Percentiles rank a stretch among this genome's conserved stretches.
These are phyloP conservation scores for Colletotrichum simmondsii DNA, from an alignment of 2,329 filamentous ascomycete genomes.

Conservation along the genomic window DNA sequence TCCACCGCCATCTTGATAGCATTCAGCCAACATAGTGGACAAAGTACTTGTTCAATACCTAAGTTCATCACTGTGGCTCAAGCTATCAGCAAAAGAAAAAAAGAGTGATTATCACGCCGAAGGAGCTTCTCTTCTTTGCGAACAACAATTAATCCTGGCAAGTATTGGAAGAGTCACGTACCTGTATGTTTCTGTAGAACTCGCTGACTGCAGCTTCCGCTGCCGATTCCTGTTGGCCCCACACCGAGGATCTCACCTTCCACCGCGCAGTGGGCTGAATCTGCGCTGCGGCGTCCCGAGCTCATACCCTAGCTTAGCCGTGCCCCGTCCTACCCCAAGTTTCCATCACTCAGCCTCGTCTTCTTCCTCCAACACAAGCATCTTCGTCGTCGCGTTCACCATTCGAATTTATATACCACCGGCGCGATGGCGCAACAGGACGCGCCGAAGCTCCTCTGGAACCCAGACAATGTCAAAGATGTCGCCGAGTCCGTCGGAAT, in stretches of 20 bases:
- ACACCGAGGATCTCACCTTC: not conserved
- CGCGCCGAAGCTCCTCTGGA: constrained; percentile 77
- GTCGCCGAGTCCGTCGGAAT: constrained; percentile 97
- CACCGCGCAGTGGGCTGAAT: not conserved
- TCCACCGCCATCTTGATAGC: no score
- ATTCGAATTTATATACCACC: not conserved
- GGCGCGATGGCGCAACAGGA: constrained; percentile 29
- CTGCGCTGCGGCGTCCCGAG: not conserved
- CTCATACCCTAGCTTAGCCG: not conserved
- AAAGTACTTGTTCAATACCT: no score
- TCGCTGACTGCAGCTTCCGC: not conserved
- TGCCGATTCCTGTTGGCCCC: not conserved
- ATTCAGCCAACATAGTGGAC: no score
- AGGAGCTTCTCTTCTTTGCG: no score
- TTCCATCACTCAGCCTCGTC: constrained; percentile 8
- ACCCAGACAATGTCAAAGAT: constrained; percentile 93
- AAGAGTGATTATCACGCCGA: no score
- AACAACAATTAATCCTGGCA: no score
- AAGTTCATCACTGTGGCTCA: no score
- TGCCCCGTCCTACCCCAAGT: constrained; percentile 2
- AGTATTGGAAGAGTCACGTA: not conserved
- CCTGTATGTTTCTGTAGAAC: no score
- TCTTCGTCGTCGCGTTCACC: not conserved
- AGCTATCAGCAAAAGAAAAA: no score
- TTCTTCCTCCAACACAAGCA: not conserved